Evolutionary conservation across 768 basidiomycete species (phyloP).

Genomic region (Tephrocybe sp.): DNA sequence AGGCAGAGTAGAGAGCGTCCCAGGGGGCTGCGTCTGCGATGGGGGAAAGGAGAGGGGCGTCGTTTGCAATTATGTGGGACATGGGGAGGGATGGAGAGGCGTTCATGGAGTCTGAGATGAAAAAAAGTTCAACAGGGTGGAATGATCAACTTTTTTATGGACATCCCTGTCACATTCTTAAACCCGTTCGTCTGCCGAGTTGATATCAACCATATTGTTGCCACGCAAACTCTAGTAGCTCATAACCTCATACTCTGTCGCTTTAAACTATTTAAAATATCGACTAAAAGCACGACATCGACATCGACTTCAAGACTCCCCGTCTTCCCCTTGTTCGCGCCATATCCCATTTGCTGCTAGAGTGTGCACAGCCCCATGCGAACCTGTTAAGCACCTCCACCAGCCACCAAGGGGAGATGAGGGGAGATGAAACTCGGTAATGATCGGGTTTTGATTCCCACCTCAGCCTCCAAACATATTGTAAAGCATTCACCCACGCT

Average conservation of each 20-base stretch:
- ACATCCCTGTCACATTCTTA: constrained; percentile 28
- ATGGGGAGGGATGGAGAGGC: constrained; percentile 40
- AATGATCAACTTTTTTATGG: constrained; percentile 27
- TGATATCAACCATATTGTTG: constrained; percentile 5
- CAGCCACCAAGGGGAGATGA: too few species aligned
- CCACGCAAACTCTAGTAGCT: neutral
- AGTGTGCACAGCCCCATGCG: neutral
- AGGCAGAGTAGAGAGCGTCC: constrained; percentile 42
- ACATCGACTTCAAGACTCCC: neutral
- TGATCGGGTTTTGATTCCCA: constrained; percentile 5
- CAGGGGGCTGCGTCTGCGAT: constrained; percentile 41
- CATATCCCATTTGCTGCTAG: neutral
- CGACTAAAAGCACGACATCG: neutral
- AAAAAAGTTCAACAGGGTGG: constrained; percentile 16
- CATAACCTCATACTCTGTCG: too few species aligned
- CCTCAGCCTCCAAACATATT: too few species aligned
- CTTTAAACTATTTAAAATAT: neutral
- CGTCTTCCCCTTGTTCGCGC: neutral
- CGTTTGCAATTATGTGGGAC: constrained; percentile 57
- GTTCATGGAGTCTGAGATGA: constrained; percentile 21
- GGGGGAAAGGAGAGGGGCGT: constrained; percentile 59
- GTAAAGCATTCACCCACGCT: neutral
- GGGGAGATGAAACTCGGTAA: constrained; percentile 3
- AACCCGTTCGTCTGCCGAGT: constrained; percentile 15
- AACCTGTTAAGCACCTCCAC: neutral